Base-by-base conservation (phyloP, 768 basidiomycete genomes). In the Boletus reticulatus region DNA sequence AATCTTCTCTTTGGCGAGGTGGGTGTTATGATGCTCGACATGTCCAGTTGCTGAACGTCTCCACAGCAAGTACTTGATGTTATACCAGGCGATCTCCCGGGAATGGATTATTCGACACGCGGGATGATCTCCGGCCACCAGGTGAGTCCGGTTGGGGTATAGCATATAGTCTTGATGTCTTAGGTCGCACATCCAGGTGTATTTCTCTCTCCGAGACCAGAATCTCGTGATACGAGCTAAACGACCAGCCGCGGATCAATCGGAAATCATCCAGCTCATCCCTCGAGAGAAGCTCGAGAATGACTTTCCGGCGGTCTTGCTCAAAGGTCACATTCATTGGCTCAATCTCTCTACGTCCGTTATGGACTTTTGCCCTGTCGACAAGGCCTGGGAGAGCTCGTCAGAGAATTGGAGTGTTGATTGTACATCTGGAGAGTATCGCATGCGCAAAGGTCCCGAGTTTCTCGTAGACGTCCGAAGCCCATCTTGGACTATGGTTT, bases 1-100 rank as follows among this genome's bases (percentile, higher is more conserved):
- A 37, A n/a, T 16, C 2, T 58, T 8, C 51, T 79, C n/a, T 73
- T 82, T 39, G 67, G 70, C 29, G 42, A 68, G 54, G 78, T 77
- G 58, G 36, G 68, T 61, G 16, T 36, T 7, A 8, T 0, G 34
- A 36, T 14, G 1, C 24, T 12, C 1, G 4, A n/a, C 11, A 7
- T 13, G 6, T 6, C 44, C 36, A 0, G 13, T 31, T 47, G 3
- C 38, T 43, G 47, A 43, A 16, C 3, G 19, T 29, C 4, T 17
- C 16, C 11, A 20, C n/a, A 59, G 43, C 43, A 50, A 14, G 59
- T 61, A 8, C 51, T 63, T 1, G 57, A 62, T 2, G 55, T 67
- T 11, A 36, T 62, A 34, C 69, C 67, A 2, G 43, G 52, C 5
- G 61, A 62, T 53, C 34, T 66, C 4, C 46, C 58, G 3, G 67